Evolutionary conservation across 129 eudicot species (phyloP).

Genomic region (Flaveria bidentis): DNA sequence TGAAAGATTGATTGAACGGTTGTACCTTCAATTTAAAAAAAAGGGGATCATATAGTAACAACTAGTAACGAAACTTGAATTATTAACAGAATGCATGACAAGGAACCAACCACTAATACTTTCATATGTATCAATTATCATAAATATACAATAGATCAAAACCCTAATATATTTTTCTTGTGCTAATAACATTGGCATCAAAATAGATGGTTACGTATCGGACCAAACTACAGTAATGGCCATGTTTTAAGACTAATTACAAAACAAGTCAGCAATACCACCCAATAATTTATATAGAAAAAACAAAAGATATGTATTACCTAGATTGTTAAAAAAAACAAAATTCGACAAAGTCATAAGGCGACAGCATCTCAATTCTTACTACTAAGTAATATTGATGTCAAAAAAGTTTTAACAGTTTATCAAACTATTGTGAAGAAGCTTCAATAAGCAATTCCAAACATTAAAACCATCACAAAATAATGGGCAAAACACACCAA

Average conservation of each 20-base stretch:
- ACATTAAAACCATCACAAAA: no score
- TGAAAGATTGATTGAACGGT: neutral
- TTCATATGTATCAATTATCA: no score
- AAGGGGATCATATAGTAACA: neutral
- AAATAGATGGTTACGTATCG: neutral
- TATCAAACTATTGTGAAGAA: neutral
- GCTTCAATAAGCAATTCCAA: neutral
- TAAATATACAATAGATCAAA: no score
- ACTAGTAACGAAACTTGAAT: neutral
- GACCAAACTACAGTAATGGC: neutral
- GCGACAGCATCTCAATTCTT: no score
- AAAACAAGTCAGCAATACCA: conserved; percentile 9
- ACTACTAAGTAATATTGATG: no score
- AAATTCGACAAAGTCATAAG: neutral
- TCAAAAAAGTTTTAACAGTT: neutral
- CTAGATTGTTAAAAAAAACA: neutral
- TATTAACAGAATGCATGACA: neutral
- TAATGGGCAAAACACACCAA: no score
- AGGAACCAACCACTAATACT: neutral
- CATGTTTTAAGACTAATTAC: neutral
- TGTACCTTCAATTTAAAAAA: neutral
- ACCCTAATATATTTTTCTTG: no score
- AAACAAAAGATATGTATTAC: neutral
- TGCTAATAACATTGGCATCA: neutral
- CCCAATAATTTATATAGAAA: neutral